Base-by-base conservation (phyloP, 805 yeast genomes). In the Gaillardinia entomophila region DNA sequence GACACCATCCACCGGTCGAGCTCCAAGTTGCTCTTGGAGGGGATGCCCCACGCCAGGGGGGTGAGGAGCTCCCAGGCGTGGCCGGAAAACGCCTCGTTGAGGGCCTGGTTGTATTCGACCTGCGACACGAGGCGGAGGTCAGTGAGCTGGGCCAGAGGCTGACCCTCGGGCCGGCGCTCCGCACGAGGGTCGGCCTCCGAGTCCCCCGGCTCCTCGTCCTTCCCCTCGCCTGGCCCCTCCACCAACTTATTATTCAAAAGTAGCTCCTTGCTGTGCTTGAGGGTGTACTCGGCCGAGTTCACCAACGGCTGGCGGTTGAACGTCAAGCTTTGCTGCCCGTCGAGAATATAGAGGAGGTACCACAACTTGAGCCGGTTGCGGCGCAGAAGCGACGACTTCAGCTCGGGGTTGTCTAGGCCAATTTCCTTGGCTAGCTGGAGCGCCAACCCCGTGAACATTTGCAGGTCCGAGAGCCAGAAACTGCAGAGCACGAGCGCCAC, bases 1-100 rank as follows among this genome's bases (percentile, higher is more conserved):
- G 80, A 79, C 4, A 80, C 84, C 85, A 80, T 80, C 88, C 88
- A 80, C 52, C 73, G 77, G 46, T 80, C 88, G 24, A 80, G 55
- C 36, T 79, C 84, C 35, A 80, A 53, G 47, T 80, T 80, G 5
- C 79, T 70, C 42, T 72, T 74, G 48, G 82, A 79, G 0, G 86
- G 86, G 7, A 80, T 65, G 0, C 88, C 88, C 49, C 79, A 73
- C 1, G 74, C 60, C 2, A 77, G 60, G 0, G 86, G 86, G 0
- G 74, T 61, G 25, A 80, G 52, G 14, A 77, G 49, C 34, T 72
- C 78, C 82, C 83, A 75, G 0, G 80, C 77, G 40, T 72, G 64
- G 2, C 79, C 79, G 31, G 55, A 61, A 39, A 79, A 75, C 0
- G 78, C 77, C 32, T 67, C 72, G 40, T 66, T 67, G 24, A 78